Percentiles rank a stretch among this genome's conserved stretches.
phyloP scores from a whole-genome alignment of 1,139 yeast genomes.

The Kurtzmaniella quercitrusa region DNA sequence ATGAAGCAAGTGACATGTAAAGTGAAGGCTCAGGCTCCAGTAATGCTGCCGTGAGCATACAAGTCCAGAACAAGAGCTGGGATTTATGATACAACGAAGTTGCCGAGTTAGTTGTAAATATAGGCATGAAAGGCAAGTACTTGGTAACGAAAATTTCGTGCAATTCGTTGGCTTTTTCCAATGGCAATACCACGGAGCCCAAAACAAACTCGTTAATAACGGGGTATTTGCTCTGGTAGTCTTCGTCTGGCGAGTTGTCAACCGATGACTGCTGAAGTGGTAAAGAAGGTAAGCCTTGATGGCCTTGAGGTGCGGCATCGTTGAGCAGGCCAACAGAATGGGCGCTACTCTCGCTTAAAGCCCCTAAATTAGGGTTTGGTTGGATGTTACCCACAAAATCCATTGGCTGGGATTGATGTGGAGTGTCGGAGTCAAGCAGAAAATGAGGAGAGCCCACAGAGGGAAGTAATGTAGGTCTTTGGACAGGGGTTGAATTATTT shows the following conservation, averaged over 20 bases:
- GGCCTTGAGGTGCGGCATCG: neutral
- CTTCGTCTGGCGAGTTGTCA: conserved; percentile 7
- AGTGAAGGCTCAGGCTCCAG: conserved; percentile 85
- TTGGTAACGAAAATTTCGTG: conserved; percentile 65
- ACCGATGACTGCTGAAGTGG: conserved; percentile 1
- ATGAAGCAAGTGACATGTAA: conserved; percentile 69
- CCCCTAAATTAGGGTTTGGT: neutral
- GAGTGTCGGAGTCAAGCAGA: neutral
- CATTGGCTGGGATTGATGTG: neutral
- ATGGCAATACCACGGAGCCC: conserved; percentile 68
- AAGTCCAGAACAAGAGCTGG: conserved; percentile 86
- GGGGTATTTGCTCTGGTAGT: conserved; percentile 7
- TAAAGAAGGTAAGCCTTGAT: neutral
- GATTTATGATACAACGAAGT: conserved; percentile 79
- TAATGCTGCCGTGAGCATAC: conserved; percentile 78
- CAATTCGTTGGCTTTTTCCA: conserved; percentile 65
- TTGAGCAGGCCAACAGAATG: neutral
- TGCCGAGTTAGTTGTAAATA: conserved; percentile 67
- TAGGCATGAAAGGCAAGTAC: conserved; percentile 76
- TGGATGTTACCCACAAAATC: neutral
- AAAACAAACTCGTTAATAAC: conserved; percentile 56
- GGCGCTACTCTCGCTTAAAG: neutral
- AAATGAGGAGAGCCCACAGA: conserved; percentile 1
- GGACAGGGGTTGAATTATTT: conserved; percentile 9
- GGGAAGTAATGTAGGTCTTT: conserved; percentile 7